Base-by-base conservation (phyloP, 257 asterid species). In the Leonotis leonurus region DNA sequence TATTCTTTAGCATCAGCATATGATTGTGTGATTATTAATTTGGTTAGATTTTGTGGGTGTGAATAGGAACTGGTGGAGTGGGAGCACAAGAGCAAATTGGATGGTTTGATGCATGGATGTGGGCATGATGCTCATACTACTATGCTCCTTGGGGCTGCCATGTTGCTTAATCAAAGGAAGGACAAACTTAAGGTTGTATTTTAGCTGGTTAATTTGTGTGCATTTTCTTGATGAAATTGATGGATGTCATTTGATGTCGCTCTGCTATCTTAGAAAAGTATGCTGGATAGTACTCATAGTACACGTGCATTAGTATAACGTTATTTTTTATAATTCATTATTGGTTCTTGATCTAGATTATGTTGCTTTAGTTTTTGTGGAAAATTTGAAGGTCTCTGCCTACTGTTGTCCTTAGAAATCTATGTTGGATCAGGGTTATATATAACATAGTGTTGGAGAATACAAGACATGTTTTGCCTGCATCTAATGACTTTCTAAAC, bases 101-200 rank as follows among this genome's bases (percentile, higher is more conserved):
- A 80, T 7, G 97, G 97, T 24, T 65, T 77, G 72, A 87, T 90
- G 97, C 97, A 90, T 68, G 97, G 87, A 51, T 90, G 97, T 75
- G 97, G 95, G 43, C 97, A 90, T 29, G 97, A 87, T 80, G 97
- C 95, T 40, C 97, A 90, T 65, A 90, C 97, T 13, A 69, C 95
- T 0, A 90, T 90, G 97, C 78, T 90, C 44, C 95, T 89, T 65
- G 97, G 97, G 40, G 97, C 95, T 70, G 95, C 97, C 62, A 90
- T 87, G 78, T 67, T 87, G 59, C 88, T 90, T 48, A 74, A 87
- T 53, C 68, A 78, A 55, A 75, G 95, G 56, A 87, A 80, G 75
- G 77, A 78, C 68, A 62, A 68, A 43, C 87, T 90, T 58, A 73
- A 87, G 86, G 97, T 89, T 52, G 70, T 80, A 65, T 63, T 48